Percentiles rank a stretch among this genome's conserved stretches.
phyloP scores from a whole-genome alignment of 805 yeast species.

The Zygosaccharomyces siamensis region DNA sequence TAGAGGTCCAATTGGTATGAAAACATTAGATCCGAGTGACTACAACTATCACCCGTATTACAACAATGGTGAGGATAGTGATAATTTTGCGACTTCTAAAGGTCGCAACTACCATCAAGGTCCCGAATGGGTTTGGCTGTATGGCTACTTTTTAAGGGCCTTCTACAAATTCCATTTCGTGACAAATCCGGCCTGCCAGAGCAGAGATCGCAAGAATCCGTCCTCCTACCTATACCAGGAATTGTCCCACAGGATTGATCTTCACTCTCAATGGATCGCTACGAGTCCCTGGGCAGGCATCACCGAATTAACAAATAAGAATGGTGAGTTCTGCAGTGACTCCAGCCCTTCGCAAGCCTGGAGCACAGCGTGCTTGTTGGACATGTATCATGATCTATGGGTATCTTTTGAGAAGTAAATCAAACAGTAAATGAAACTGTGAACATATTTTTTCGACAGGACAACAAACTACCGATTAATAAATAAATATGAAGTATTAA shows the following conservation, averaged over 20 bases:
- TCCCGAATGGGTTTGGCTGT: slow-evolving; percentile 96
- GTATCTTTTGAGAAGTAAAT: slow-evolving; percentile 11
- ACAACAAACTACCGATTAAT: too few relatives aligned
- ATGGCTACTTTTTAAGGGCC: slow-evolving; percentile 85
- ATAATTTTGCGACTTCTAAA: slow-evolving; percentile 86
- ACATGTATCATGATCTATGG: slow-evolving; percentile 67
- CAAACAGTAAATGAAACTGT: background rate
- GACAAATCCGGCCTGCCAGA: slow-evolving; percentile 36
- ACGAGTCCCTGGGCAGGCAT: slow-evolving; percentile 91
- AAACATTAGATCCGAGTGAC: slow-evolving; percentile 89
- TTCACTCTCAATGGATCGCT: slow-evolving; percentile 63
- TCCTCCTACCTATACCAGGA: slow-evolving; percentile 52
- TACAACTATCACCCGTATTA: slow-evolving; percentile 89
- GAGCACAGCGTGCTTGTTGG: slow-evolving; percentile 84
- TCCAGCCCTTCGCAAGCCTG: slow-evolving; percentile 97
- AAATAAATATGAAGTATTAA: too few relatives aligned
- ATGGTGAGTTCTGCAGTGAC: slow-evolving; percentile 75
- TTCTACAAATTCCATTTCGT: slow-evolving; percentile 49
- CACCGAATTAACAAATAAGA: slow-evolving; percentile 85
- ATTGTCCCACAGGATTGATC: slow-evolving; percentile 54
- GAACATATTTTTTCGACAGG: too few relatives aligned
- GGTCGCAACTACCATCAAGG: slow-evolving; percentile 98
- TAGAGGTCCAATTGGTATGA: slow-evolving; percentile 88
- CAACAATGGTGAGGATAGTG: slow-evolving; percentile 69
- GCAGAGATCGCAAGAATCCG: slow-evolving; percentile 35